A percentile compares a stretch with the other conserved stretches of the same genome.
Evolutionary conservation across 2,329 filamentous ascomycete genomes (phyloP).

Genomic region (Domatiomyces catenatus): DNA sequence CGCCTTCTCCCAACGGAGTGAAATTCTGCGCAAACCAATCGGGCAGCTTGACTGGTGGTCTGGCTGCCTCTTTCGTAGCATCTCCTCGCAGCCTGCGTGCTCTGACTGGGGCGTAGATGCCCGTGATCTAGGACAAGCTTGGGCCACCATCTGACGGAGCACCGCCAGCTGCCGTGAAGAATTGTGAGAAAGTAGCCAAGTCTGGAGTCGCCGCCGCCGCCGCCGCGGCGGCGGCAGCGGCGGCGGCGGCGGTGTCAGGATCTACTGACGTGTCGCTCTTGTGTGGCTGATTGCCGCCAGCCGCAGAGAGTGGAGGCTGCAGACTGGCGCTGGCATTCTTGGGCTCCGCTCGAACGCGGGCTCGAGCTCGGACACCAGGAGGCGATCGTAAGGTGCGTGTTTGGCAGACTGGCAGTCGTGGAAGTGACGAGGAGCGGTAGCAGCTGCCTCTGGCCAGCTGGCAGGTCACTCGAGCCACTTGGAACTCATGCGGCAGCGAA

Average conservation of each 20-base stretch:
- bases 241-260: background rate
- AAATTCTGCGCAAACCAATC: slow-evolving; percentile 14
- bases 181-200: background rate
- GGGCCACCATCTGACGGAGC: slow-evolving; percentile 1
- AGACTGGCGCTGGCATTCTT: slow-evolving; percentile 2
- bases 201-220: background rate
- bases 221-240: background rate
- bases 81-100: slow-evolving; percentile 11
- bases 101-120: slow-evolving; percentile 10
- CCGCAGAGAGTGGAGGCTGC: slow-evolving; percentile 1
- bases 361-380: slow-evolving; percentile 4
- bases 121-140: background rate
- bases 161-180: background rate
- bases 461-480: background rate
- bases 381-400: slow-evolving; percentile 9
- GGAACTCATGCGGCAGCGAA: background rate
- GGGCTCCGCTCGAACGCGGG: slow-evolving; percentile 4
- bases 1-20: slow-evolving; percentile 4
- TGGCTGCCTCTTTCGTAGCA: slow-evolving; percentile 3
- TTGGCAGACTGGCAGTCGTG: background rate
- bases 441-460: background rate
- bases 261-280: slow-evolving; percentile 1
- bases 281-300: slow-evolving; percentile 4
- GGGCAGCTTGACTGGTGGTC: slow-evolving; percentile 6
- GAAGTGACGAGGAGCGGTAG: background rate